A percentile compares a stretch with the other conserved stretches of the same genome.
phyloP scores from a whole-genome alignment of 2,329 filamentous ascomycete genomes.

The Aspergillus nomiae region DNA sequence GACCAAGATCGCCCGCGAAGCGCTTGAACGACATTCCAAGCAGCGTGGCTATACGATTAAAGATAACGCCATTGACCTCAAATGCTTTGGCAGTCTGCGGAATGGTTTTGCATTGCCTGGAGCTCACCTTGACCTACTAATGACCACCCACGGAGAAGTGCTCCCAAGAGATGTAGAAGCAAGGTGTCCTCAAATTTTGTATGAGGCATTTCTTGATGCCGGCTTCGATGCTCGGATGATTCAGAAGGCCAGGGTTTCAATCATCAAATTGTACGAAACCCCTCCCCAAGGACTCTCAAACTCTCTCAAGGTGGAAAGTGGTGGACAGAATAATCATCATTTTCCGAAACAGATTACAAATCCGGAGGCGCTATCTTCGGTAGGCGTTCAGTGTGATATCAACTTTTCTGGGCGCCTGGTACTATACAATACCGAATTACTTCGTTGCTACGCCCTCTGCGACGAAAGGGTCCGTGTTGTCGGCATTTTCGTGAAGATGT shows the following conservation, averaged over 20 bases:
- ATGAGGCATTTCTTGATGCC: not conserved
- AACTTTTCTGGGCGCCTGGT: not conserved
- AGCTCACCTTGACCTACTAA: not conserved
- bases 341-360: not conserved
- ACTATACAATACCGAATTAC: conserved; percentile 2
- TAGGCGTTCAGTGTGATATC: not conserved
- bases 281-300: not conserved
- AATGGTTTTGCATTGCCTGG: conserved; percentile 2
- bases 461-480: not conserved
- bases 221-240: not conserved
- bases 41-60: not conserved
- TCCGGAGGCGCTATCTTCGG: too few relatives aligned
- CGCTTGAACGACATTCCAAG: not conserved
- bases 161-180: not conserved
- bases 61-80: not conserved
- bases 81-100: conserved; percentile 3
- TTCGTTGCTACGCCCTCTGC: not conserved
- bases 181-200: not conserved
- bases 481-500: conserved; percentile 1
- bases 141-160: not conserved
- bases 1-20: not conserved
- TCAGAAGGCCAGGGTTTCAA: not conserved
- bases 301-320: not conserved
- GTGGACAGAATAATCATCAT: not conserved
- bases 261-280: not conserved